Conservation (phyloP, 345 rosid genomes). For the Excoecaria agallocha region DNA sequence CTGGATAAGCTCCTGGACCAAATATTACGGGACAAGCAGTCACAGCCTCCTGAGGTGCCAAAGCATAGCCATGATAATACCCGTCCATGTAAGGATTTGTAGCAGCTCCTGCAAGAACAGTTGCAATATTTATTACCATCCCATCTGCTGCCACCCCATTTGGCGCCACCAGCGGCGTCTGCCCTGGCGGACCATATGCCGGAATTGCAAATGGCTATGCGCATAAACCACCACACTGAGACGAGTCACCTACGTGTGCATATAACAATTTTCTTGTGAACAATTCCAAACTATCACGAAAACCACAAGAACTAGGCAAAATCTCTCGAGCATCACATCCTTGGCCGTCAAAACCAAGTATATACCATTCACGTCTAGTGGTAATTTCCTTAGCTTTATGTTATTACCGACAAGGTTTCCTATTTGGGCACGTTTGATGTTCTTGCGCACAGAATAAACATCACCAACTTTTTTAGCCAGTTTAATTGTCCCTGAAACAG, state of each 20-base stretch:
- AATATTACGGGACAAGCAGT: constrained; percentile 31
- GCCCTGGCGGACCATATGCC: constrained; percentile 26
- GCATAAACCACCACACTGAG: constrained; percentile 31
- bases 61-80: constrained; percentile 22
- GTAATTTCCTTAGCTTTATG: constrained; percentile 1
- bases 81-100: constrained; percentile 27
- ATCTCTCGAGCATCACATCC: constrained; percentile 22
- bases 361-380: constrained; percentile 9
- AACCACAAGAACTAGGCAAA: constrained; percentile 31
- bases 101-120: constrained; percentile 28
- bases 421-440: constrained; percentile 18
- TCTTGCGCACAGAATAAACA: constrained; percentile 25
- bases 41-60: constrained; percentile 29
- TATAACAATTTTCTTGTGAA: constrained; percentile 4
- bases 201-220: constrained; percentile 32
- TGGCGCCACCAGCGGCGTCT: constrained; percentile 22
- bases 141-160: constrained; percentile 27
- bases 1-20: constrained; percentile 33
- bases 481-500: constrained; percentile 13
- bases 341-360: constrained; percentile 25
- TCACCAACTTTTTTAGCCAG: constrained; percentile 24
- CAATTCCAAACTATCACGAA: constrained; percentile 18
- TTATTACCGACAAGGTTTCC: constrained; percentile 9
- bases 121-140: constrained; percentile 24
- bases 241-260: constrained; percentile 25